phyloP scores from a whole-genome alignment of 306 rosid species.

The Carpinus fangiana region DNA sequence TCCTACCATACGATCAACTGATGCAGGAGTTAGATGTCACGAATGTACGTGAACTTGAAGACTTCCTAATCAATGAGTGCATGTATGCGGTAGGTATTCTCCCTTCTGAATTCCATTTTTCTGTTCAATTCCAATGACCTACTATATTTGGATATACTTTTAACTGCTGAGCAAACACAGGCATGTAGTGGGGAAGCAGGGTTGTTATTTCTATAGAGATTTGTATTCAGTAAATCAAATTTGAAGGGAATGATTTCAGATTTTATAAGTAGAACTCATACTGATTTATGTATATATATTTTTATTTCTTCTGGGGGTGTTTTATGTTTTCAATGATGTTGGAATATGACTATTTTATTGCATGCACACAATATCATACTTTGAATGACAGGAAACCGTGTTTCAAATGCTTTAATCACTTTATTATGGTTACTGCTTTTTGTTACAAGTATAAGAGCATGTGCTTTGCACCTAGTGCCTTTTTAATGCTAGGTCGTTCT shows the following conservation, averaged over 20 bases:
- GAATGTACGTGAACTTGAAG: slow-evolving; percentile 88
- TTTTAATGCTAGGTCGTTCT: neutral
- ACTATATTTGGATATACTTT: slow-evolving; percentile 2
- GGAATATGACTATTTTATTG: neutral
- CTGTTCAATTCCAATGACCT: slow-evolving; percentile 14
- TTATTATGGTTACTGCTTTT: neutral
- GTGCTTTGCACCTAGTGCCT: neutral
- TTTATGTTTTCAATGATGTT: neutral
- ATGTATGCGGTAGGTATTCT: slow-evolving; percentile 84
- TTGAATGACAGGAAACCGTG: neutral
- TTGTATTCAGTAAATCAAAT: neutral
- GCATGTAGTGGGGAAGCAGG: neutral
- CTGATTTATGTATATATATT: slow-evolving; percentile 1
- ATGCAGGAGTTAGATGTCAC: slow-evolving; percentile 90
- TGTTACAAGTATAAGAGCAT: neutral
- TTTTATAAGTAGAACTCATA: neutral
- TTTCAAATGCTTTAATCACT: neutral
- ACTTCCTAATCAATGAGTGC: slow-evolving; percentile 96
- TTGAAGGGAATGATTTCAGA: neutral
- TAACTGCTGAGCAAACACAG: neutral
- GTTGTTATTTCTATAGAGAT: neutral
- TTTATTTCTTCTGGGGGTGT: neutral
- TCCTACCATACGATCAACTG: slow-evolving; percentile 80
- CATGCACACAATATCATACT: neutral
- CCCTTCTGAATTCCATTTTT: slow-evolving; percentile 17